Base-by-base conservation (phyloP, 768 basidiomycete species). In the Gloeostereum incarnatum region DNA sequence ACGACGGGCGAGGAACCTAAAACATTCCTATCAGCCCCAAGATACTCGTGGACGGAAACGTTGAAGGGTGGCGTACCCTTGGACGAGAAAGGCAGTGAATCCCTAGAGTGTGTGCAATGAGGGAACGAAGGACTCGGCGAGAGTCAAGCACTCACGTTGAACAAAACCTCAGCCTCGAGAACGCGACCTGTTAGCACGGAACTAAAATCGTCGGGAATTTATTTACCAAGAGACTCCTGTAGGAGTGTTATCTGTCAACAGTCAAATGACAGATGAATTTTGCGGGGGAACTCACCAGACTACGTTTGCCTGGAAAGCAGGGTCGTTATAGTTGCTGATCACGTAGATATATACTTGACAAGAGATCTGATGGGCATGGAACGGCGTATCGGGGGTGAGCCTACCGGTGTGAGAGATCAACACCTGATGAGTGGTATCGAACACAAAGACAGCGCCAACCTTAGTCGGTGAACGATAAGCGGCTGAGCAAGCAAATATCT, bases 71-170 rank as follows among this genome's bases (percentile, higher is more conserved):
- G 52, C 60, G 25, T 22, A 68, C 70, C 59, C 62, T 55, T 78
- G 77, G 5, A 77, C 75, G 14, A 74, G 51, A 29, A 64, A 55
- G 4, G 65, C 69, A 9, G 69, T 74, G 14, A 73, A 46, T 3
- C 68, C 73, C 68, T 75, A 50, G 24, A 13, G 7, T 43, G 44
- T 23, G 50, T 52, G 6, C 16, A 24, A n/a, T 7, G 22, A 31
- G 39, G 18, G 2, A 7, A 26, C n/a, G n/a, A n/a, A n/a, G n/a
- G n/a, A n/a, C n/a, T n/a, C n/a, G n/a, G n/a, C 11, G 16, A 10
- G 19, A 20, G 39, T 13, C 27, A 10, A 13, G 11, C 5, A 50
- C 61, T 6, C 46, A 72, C 70, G 23, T 65, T 68, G 26, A 68
- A 66, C 7, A 71, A 39, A 0, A 66, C 68, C 46, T 71, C 69